Percentiles rank a stretch among this genome's conserved stretches.
phyloP scores from a whole-genome alignment of 1,139 yeast species.

The Protomyces gravidus region DNA sequence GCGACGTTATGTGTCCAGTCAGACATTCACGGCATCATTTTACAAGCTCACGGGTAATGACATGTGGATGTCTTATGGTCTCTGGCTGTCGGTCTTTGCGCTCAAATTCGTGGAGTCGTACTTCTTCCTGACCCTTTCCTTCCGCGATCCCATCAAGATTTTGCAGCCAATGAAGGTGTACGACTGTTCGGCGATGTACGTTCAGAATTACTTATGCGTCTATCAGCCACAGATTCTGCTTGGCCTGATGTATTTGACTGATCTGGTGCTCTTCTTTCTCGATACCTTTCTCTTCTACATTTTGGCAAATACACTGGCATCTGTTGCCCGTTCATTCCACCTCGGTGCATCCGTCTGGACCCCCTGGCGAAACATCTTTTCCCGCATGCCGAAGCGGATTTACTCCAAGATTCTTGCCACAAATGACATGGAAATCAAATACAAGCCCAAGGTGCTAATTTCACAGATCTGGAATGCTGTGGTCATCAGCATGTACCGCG shows the following conservation, averaged over 20 bases:
- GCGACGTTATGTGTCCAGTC: slow-evolving; percentile 87
- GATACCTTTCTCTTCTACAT: slow-evolving; percentile 99
- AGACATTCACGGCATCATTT: slow-evolving; percentile 92
- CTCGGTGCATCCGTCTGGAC: slow-evolving; percentile 97
- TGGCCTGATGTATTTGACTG: slow-evolving; percentile 88
- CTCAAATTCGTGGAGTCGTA: slow-evolving; percentile 89
- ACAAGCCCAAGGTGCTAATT: slow-evolving; percentile 95
- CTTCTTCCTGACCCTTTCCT: slow-evolving; percentile 80
- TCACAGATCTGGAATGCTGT: slow-evolving; percentile 99
- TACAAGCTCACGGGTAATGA: slow-evolving; percentile 77
- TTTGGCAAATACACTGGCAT: slow-evolving; percentile 86
- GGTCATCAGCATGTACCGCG: slow-evolving; percentile 97
- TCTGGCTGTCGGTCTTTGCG: slow-evolving; percentile 83
- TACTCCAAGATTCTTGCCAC: slow-evolving; percentile 96
- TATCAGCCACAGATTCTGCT: slow-evolving; percentile 84
- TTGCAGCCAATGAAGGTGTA: slow-evolving; percentile 57
- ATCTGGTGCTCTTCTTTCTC: slow-evolving; percentile 89
- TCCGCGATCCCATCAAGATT: slow-evolving; percentile 89
- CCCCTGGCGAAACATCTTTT: slow-evolving; percentile 98
- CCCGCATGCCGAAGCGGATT: slow-evolving; percentile 96
- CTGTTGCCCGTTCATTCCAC: slow-evolving; percentile 95
- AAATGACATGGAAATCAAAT: slow-evolving; percentile 97
- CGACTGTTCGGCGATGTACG: slow-evolving; percentile 91
- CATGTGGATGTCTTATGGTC: slow-evolving; percentile 92
- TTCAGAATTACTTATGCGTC: slow-evolving; percentile 64